Evolutionary conservation across 306 rosid genomes (phyloP), one percentile per base, ranked within the genome.

Genomic region (Fragaria vesca): DNA sequence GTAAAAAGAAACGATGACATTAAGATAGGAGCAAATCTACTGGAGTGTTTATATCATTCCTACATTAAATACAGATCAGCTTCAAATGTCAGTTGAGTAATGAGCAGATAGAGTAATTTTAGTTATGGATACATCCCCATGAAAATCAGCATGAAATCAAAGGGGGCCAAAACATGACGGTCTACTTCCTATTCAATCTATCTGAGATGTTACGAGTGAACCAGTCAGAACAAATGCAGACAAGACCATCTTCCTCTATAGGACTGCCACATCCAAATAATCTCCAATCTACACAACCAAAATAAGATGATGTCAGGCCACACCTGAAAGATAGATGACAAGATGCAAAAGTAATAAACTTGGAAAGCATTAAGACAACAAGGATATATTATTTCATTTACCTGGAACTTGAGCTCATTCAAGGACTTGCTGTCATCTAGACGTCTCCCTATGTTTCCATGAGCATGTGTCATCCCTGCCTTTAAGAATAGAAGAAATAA

Each of bases 181-280:
- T 36, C 73, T 52, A 69, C 63, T 81, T 65, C 74, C 50, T 40
- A 42, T 54, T 60, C 28, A 46, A 30, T 34, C 76, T 60, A 43
- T 60, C 57, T 3, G 28, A 42, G 52, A 28, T 47, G 62, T 50
- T 36, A 54, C 36, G 1, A 30, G 15, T 30, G 2, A 55, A 69
- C 15, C 12, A 55, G 24, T 67, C 73, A 55, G 9, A 12, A 54
- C 79, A 42, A 42, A 21, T 70, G 46, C 72, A 46, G 36, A 34
- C 9, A 24, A 36, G 47, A 43, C 43, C 54, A 61, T 18, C 26
- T 55, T 73, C 60, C 71, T 79, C 83, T 76, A 88, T 21, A 88
- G 77, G 38, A 83, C 80, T 34, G 91, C 91, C 69, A 88, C 91
- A 76, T 85, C 91, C 87, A 88, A 73, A 79, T 85, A 85, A 74